Evolutionary conservation across 768 basidiomycete genomes (phyloP), one percentile per base, ranked within the genome.

Genomic region (Chalciporus piperatus): DNA sequence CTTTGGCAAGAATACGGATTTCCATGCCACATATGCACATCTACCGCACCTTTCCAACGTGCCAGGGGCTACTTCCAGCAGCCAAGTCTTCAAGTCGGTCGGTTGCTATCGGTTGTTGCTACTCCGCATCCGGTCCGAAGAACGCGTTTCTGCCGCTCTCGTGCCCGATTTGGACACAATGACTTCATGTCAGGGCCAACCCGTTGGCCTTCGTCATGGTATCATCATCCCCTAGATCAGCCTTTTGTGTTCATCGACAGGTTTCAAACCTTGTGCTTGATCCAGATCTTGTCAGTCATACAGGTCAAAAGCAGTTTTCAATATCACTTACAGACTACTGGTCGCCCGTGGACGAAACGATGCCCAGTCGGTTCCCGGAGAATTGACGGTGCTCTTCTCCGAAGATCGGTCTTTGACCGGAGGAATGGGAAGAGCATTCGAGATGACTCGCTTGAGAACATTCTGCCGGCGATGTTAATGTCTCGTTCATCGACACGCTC

Each of bases 151-250:
- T 17, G n/a, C 35, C 51, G 49, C 32, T 30, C 27, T 1, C 27
- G 27, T 7, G 27, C 27, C 27, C 27, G 6, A 44, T 62, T 41
- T 53, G 47, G 45, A 56, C 61, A 48, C 50, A 33, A 25, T 47
- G 45, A 52, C 30, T 43, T 48, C 54, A 50, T 42, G 16, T 47
- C 45, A 37, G 35, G 35, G 33, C 14, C 33, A 16, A 16, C 14
- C 27, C 6, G n/a, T 16, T n/a, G n/a, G n/a, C n/a, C n/a, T n/a
- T n/a, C 14, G 33, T 47, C 39, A 46, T 48, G 43, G 13, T 41
- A 41, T 42, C 47, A 44, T 45, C 47, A 45, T 43, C 27, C 42
- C 45, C 16, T 27, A 47, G 30, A 23, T 12, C 14, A 35, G 20
- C 35, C 32, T 20, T 50, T 50, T 47, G 45, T 33, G 2, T 10